Evolutionary conservation across 768 basidiomycete genomes (phyloP).

Genomic region (Pleurotus djamor): DNA sequence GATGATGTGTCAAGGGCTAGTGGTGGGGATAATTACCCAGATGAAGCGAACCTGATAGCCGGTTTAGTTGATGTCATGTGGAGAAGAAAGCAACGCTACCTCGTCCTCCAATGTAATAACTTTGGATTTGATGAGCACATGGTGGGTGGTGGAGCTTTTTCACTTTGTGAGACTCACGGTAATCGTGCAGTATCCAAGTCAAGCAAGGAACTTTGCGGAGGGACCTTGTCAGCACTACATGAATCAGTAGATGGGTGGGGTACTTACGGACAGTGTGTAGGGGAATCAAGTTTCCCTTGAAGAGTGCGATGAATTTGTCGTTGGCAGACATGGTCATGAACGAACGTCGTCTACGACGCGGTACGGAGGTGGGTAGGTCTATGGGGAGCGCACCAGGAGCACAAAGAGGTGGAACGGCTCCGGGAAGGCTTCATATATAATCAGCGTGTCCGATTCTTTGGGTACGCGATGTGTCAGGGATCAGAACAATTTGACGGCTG

Average conservation of each 20-base stretch:
- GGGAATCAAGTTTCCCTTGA: slow-evolving; percentile 4
- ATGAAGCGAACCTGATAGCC: slow-evolving; percentile 29
- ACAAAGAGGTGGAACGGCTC: neutral
- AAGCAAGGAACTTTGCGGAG: slow-evolving; percentile 23
- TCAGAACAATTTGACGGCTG: too few species aligned
- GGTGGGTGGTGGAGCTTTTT: neutral
- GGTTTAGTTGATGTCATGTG: neutral
- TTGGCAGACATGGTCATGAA: neutral
- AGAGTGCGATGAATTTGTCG: neutral
- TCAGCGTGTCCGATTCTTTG: neutral
- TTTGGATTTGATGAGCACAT: slow-evolving; percentile 5
- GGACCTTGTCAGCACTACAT: neutral
- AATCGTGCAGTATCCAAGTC: slow-evolving; percentile 36
- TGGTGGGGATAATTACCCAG: slow-evolving; percentile 26
- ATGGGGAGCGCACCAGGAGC: neutral
- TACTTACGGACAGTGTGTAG: slow-evolving; percentile 1
- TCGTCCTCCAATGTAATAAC: slow-evolving; percentile 29
- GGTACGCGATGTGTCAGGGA: too few species aligned
- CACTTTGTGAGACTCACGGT: slow-evolving; percentile 18
- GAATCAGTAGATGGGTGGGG: neutral
- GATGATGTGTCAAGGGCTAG: neutral
- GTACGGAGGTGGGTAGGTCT: neutral
- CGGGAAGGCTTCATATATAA: neutral
- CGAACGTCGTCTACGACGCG: neutral
- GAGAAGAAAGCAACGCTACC: slow-evolving; percentile 8